Conservation (phyloP, 2,329 filamentous ascomycete species). For the Colletotrichum costaricense region DNA sequence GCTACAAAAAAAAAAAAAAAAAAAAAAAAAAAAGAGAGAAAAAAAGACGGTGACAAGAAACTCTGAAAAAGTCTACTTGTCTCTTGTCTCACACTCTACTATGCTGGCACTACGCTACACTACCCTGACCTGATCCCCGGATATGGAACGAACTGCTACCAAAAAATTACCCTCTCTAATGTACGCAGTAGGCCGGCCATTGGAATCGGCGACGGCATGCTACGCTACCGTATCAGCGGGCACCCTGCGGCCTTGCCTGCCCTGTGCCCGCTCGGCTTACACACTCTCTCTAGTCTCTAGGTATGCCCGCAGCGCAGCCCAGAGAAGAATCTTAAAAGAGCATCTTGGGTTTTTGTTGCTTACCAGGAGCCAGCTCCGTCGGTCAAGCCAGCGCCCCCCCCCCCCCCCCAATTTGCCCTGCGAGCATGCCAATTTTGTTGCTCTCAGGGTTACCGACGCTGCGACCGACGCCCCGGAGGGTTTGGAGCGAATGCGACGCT, state of each 20-base stretch:
- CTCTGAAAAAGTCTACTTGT: background rate
- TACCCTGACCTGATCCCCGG: background rate
- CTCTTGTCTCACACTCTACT: background rate
- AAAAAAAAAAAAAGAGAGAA: background rate
- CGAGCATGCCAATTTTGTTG: background rate
- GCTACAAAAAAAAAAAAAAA: background rate
- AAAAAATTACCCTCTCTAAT: too few relatives aligned
- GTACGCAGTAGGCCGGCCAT: too few relatives aligned
- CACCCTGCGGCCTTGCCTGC: background rate
- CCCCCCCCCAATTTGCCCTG: background rate
- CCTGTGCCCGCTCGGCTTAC: background rate
- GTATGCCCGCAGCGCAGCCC: background rate
- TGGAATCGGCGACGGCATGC: background rate
- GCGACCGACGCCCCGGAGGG: background rate
- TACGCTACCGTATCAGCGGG: too few relatives aligned
- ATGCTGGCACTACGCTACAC: too few relatives aligned
- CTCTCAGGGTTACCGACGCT: background rate
- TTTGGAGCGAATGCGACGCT: constrained; percentile 28
- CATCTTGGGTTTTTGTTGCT: background rate
- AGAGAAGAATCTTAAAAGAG: background rate
- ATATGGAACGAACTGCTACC: background rate
- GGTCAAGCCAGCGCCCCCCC: background rate
- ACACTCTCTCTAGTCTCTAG: background rate
- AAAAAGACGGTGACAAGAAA: background rate
- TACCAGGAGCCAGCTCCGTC: constrained; percentile 15